Percentiles rank a stretch among this genome's conserved stretches.
Conservation (phyloP, 495 filamentous ascomycete genomes). For the Penicillium desertorum region DNA sequence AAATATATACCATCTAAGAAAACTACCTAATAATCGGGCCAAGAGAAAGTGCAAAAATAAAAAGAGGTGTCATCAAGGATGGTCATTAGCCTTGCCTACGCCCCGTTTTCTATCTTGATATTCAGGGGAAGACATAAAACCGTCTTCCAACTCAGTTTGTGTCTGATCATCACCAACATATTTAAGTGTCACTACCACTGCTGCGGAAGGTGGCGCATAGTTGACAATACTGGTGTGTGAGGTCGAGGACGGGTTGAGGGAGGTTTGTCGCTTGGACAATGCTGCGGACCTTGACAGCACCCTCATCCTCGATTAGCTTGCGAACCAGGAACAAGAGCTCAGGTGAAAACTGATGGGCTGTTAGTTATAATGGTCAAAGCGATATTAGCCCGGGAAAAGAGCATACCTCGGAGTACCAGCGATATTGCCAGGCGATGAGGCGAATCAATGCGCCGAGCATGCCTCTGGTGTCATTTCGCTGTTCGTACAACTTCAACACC, state of each 20-base stretch:
- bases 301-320: constrained; percentile 94
- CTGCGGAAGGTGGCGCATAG: constrained; percentile 92
- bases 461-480: constrained; percentile 67
- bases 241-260: constrained; percentile 86
- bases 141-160: constrained; percentile 1
- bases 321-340: constrained; percentile 81
- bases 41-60: constrained; percentile 11
- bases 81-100: constrained; percentile 26
- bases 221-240: constrained; percentile 95
- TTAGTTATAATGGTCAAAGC: not conserved
- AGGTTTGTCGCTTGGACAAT: constrained; percentile 95
- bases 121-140: constrained; percentile 7
- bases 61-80: constrained; percentile 20
- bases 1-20: constrained; percentile 23
- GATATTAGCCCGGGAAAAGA: not conserved
- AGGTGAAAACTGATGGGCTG: constrained; percentile 75
- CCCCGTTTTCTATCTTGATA: constrained; percentile 18
- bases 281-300: constrained; percentile 93
- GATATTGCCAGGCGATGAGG: constrained; percentile 94
- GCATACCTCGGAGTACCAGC: constrained; percentile 92
- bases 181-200: constrained; percentile 84
- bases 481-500: constrained; percentile 73
- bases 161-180: not conserved
- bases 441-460: constrained; percentile 79
- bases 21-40: constrained; percentile 15